phyloP scores from a whole-genome alignment of 805 yeast genomes.

The Saturnispora quitensis region DNA sequence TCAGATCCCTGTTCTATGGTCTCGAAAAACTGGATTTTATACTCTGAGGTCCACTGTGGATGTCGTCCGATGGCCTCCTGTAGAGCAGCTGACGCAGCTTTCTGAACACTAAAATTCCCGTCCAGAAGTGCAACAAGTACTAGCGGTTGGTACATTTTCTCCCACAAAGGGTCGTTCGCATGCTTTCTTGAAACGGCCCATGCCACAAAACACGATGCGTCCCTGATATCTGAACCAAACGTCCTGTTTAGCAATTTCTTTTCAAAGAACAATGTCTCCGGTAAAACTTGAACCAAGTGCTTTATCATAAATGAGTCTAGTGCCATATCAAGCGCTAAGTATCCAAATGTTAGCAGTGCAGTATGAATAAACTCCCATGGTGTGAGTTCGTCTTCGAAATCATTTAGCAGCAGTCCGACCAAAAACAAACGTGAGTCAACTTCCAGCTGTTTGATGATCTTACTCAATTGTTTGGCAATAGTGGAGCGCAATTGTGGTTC shows the following conservation, averaged over 20 bases:
- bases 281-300: slow-evolving; percentile 31
- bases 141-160: slow-evolving; percentile 29
- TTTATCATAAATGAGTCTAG: slow-evolving; percentile 14
- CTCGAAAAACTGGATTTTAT: neutral
- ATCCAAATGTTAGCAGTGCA: slow-evolving; percentile 48
- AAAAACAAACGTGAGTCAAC: neutral
- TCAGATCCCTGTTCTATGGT: neutral
- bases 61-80: slow-evolving; percentile 82
- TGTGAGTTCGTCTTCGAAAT: neutral
- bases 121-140: slow-evolving; percentile 57
- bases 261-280: slow-evolving; percentile 44
- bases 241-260: slow-evolving; percentile 43
- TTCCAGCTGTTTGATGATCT: slow-evolving; percentile 29
- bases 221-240: slow-evolving; percentile 65
- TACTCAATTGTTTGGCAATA: slow-evolving; percentile 57
- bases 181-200: slow-evolving; percentile 62
- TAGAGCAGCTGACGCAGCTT: slow-evolving; percentile 79
- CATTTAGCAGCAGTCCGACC: neutral
- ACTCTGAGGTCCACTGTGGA: neutral
- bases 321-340: slow-evolving; percentile 14
- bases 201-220: slow-evolving; percentile 73
- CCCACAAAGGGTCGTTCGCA: neutral
- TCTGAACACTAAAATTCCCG: slow-evolving; percentile 59
- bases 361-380: slow-evolving; percentile 35
- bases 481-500: slow-evolving; percentile 55